Evolutionary conservation across 169 alveolate genomes (phyloP).

Genomic region (Perkinsus olseni): DNA sequence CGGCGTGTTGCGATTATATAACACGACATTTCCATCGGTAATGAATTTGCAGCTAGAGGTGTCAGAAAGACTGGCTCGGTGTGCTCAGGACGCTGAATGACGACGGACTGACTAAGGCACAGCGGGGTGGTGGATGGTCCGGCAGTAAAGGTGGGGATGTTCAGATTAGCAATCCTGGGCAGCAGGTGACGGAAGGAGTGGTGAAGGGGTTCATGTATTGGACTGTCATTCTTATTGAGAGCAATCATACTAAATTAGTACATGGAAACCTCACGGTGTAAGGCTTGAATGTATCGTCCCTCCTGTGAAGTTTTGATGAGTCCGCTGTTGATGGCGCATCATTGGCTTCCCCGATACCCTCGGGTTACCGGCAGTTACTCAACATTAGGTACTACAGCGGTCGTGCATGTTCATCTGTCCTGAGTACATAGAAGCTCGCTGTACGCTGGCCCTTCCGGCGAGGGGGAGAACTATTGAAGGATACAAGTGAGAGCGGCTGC

Average conservation of each 20-base stretch:
- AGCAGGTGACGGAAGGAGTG: conserved; percentile 11
- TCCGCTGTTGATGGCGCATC: too few species aligned
- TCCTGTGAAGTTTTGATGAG: too few species aligned
- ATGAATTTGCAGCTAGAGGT: conserved; percentile 1
- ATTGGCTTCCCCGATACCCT: too few species aligned
- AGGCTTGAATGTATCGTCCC: too few species aligned
- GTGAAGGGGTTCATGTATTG: too few species aligned
- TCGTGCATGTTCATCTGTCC: conserved; percentile 12
- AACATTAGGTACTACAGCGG: not conserved
- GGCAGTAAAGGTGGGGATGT: conserved; percentile 10
- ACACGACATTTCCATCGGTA: conserved; percentile 10
- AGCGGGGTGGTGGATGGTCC: conserved; percentile 21
- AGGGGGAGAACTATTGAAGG: conserved; percentile 33
- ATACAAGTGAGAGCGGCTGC: not conserved
- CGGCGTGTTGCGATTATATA: conserved; percentile 43
- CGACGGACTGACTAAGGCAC: not conserved
- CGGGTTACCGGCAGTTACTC: too few species aligned
- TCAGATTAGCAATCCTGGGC: conserved; percentile 26
- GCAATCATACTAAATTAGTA: too few species aligned
- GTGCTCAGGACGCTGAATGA: conserved; percentile 17
- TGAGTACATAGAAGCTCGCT: conserved; percentile 26
- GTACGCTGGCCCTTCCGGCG: conserved; percentile 22
- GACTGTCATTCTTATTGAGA: too few species aligned
- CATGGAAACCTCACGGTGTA: too few species aligned
- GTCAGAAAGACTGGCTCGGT: conserved; percentile 10